Base-by-base conservation (phyloP, 1,284 basidiomycete genomes). In the Quambalaria eucalypti region DNA sequence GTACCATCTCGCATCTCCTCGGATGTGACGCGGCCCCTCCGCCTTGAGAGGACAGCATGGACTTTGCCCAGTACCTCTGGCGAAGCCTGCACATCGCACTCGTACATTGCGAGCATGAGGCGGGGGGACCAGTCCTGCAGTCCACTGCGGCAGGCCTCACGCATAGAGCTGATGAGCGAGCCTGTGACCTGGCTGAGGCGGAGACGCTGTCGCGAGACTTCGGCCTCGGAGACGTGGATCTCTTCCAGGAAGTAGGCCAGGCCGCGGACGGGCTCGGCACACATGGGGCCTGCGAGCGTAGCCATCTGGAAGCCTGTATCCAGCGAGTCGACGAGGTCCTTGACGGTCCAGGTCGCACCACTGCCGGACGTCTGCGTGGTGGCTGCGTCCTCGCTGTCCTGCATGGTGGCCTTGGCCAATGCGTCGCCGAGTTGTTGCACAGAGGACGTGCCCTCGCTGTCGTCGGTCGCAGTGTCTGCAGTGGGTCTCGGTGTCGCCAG, bases 1-100 rank as follows among this genome's bases (percentile, higher is more conserved):
- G 92, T 97, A 0, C 95, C 92, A 74, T 98, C 92, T 76, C 93
- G 96, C 90, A 98, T 96, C 77, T 98, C 95, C 76, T 98, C 95
- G 7, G 88, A 87, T 7, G 93, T 83, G 62, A 99, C 93, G 52
- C 87, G 82, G 1, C 95, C 95, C 52, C 90, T 82, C 56, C 95
- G 83, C 71, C 86, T 85, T 0, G 92, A 85, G 1, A 98, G 87
- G 14, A 98, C 95, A 2, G 85, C 93, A 69, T 98, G 98, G 0
- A 98, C 91, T 76, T 96, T 98, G 6, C 95, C 95, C 40, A 98
- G 82, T 0, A 97, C 95, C 62, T 98, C 95, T 68, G 90, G 90
- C 8, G 92, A 91, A 1, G 92, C 90, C 79, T 97, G 95, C 59
- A 99, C 97, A 73, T 98, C 92, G 78, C 95, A 99, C 5, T 87